A percentile compares a stretch with the other conserved stretches of the same genome.
These are phyloP conservation scores for Podila clonocystis DNA, from an alignment of 192 early-diverging fungal genomes.

Conservation along the genomic window DNA sequence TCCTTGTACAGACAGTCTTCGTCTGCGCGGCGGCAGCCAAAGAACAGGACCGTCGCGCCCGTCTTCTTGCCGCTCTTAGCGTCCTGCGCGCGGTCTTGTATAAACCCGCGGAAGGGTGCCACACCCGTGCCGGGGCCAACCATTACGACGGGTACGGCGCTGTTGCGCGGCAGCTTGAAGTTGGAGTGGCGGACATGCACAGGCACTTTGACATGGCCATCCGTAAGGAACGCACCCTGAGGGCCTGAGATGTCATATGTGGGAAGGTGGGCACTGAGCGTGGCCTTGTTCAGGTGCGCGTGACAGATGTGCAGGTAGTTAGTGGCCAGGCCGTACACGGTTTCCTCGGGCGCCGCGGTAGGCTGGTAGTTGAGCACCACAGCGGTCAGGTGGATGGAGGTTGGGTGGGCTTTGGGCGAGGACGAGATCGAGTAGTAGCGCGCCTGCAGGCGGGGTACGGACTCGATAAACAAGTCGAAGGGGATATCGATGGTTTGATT, in stretches of 20 bases:
- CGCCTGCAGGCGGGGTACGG: slow-evolving; percentile 82
- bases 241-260: slow-evolving; percentile 59
- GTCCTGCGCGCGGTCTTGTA: slow-evolving; percentile 85
- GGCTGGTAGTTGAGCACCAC: slow-evolving; percentile 89
- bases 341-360: slow-evolving; percentile 52
- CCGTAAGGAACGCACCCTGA: slow-evolving; percentile 33
- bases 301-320: slow-evolving; percentile 87
- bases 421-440: slow-evolving; percentile 99
- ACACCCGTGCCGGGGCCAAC: slow-evolving; percentile 98
- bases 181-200: slow-evolving; percentile 89
- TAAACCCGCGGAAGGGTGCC: slow-evolving; percentile 97
- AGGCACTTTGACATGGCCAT: slow-evolving; percentile 67
- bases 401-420: slow-evolving; percentile 81
- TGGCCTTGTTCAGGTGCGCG: slow-evolving; percentile 45
- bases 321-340: slow-evolving; percentile 86
- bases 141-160: slow-evolving; percentile 90
- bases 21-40: slow-evolving; percentile 89
- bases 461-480: slow-evolving; percentile 83
- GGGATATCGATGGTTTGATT: slow-evolving; percentile 71
- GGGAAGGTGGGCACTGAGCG: slow-evolving; percentile 23
- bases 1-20: slow-evolving; percentile 92
- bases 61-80: slow-evolving; percentile 69
- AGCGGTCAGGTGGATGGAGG: slow-evolving; percentile 83
- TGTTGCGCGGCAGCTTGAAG: slow-evolving; percentile 90
- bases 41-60: slow-evolving; percentile 92